These are phyloP conservation scores for Austropuccinia psidii DNA, from an alignment of 1,284 basidiomycete genomes.

Conservation along the genomic window DNA sequence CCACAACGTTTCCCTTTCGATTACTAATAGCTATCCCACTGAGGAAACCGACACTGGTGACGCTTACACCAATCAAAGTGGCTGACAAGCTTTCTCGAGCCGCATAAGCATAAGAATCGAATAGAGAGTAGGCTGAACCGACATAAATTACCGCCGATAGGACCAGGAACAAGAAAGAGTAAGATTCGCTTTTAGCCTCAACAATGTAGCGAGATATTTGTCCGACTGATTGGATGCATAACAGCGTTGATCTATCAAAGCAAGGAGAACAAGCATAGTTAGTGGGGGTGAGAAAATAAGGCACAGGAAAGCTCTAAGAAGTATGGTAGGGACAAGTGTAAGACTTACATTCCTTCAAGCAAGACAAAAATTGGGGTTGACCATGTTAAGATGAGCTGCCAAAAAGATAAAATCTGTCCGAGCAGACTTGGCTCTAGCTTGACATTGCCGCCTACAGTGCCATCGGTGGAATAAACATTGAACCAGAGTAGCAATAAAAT, in stretches of 20 bases:
- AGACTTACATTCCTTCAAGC: conserved; percentile 71
- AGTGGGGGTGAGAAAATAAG: neutral
- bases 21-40: conserved; percentile 81
- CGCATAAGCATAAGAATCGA: conserved; percentile 60
- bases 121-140: conserved; percentile 41
- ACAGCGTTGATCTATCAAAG: conserved; percentile 8
- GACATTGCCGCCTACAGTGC: conserved; percentile 52
- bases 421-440: conserved; percentile 55
- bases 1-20: conserved; percentile 82
- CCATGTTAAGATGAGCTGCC: conserved; percentile 63
- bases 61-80: conserved; percentile 67
- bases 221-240: conserved; percentile 35
- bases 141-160: conserved; percentile 42
- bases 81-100: conserved; percentile 74
- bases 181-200: conserved; percentile 30
- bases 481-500: conserved; percentile 73
- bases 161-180: conserved; percentile 39
- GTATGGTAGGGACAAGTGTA: conserved; percentile 1
- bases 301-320: neutral
- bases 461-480: conserved; percentile 54
- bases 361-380: conserved; percentile 68
- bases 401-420: conserved; percentile 53
- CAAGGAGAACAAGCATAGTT: neutral
- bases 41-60: conserved; percentile 68
- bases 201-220: conserved; percentile 33